Evolutionary conservation across 495 filamentous ascomycete species (phyloP).

Genomic region (Penicillium paxilli): DNA sequence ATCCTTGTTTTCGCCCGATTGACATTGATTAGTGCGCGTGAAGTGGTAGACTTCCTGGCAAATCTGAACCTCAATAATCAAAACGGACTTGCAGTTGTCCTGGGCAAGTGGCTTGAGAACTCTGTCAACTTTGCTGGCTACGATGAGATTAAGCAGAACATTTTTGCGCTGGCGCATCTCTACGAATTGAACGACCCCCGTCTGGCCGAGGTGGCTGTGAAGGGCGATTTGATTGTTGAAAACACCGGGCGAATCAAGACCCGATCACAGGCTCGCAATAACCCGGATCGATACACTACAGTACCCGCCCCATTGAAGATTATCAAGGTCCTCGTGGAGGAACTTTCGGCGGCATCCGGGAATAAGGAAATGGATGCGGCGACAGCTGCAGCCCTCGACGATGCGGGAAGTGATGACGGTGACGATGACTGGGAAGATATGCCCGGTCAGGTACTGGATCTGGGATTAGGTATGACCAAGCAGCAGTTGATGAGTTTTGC

Average conservation of each 20-base stretch:
- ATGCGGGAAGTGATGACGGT: conserved; percentile 58
- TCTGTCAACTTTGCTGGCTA: conserved; percentile 95
- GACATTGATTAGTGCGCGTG: conserved; percentile 76
- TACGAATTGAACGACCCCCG: conserved; percentile 86
- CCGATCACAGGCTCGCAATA: conserved; percentile 77
- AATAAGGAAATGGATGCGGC: conserved; percentile 55
- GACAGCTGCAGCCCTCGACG: conserved; percentile 52
- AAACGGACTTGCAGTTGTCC: conserved; percentile 81
- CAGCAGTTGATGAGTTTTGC: conserved; percentile 78
- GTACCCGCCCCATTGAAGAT: conserved; percentile 90
- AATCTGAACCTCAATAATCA: conserved; percentile 70
- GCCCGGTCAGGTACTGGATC: conserved; percentile 65
- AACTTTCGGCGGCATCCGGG: conserved; percentile 67
- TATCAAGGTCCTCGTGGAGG: conserved; percentile 90
- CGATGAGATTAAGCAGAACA: conserved; percentile 93
- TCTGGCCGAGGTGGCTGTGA: conserved; percentile 74
- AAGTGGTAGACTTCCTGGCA: conserved; percentile 88
- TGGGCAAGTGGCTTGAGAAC: conserved; percentile 95
- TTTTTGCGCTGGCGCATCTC: conserved; percentile 87
- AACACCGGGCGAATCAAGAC: conserved; percentile 87
- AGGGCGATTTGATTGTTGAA: conserved; percentile 86
- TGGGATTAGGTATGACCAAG: conserved; percentile 63
- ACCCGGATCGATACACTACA: conserved; percentile 87
- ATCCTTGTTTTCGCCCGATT: conserved; percentile 94
- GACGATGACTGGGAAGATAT: conserved; percentile 92